These are phyloP conservation scores for Podospora pseudocomata DNA, from an alignment of 495 filamentous ascomycete species.

Conservation along the genomic window DNA sequence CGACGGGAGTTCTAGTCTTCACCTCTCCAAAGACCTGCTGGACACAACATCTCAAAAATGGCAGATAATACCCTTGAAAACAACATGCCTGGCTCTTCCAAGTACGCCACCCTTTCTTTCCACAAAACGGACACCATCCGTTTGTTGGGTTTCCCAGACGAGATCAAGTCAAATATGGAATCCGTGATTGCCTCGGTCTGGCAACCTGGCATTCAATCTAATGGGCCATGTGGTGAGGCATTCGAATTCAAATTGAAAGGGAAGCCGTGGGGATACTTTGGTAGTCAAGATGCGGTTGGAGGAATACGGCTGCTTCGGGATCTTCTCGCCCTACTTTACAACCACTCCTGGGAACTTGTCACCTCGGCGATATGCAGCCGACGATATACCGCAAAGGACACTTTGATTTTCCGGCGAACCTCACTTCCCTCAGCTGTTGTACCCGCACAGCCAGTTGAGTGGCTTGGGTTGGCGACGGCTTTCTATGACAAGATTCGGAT, in stretches of 20 bases:
- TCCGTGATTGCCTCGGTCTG: slow-evolving; percentile 30
- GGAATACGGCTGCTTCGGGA: slow-evolving; percentile 21
- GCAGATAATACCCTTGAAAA: not conserved
- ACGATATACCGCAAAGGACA: slow-evolving; percentile 21
- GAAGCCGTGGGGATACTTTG: slow-evolving; percentile 17
- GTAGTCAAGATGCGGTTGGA: slow-evolving; percentile 12
- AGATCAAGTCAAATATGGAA: slow-evolving; percentile 27
- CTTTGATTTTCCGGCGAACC: slow-evolving; percentile 17
- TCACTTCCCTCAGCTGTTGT: not conserved
- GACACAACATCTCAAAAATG: not conserved
- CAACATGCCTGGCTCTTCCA: not conserved
- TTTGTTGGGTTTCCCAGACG: slow-evolving; percentile 21
- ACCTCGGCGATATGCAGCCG: slow-evolving; percentile 11
- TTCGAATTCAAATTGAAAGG: slow-evolving; percentile 22
- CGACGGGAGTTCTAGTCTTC: not conserved
- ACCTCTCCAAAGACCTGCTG: not conserved
- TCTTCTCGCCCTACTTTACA: slow-evolving; percentile 22
- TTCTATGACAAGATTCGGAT: slow-evolving; percentile 16
- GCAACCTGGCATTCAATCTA: slow-evolving; percentile 15
- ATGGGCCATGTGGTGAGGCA: not conserved
- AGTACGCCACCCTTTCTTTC: slow-evolving; percentile 22
- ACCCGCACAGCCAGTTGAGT: slow-evolving; percentile 13
- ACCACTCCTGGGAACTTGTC: slow-evolving; percentile 19
- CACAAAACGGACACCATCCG: slow-evolving; percentile 21
- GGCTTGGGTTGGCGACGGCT: slow-evolving; percentile 17